Percentiles rank a stretch among this genome's conserved stretches.
Evolutionary conservation across 2,329 filamentous ascomycete genomes (phyloP).

Genomic region (Diaporthe citrichinensis): DNA sequence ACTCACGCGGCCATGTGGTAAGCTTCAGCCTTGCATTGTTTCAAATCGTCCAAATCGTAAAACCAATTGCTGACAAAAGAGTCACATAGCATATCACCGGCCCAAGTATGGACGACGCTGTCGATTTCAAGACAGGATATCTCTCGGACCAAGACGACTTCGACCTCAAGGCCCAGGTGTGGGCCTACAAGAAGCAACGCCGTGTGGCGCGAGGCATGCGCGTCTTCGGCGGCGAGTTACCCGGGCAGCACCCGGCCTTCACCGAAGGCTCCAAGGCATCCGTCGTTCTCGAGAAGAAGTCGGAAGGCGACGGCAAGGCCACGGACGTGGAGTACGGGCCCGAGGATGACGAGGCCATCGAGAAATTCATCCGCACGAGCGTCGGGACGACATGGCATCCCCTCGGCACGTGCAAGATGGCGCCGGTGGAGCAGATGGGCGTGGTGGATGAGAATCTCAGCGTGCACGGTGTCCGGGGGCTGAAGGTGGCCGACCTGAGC

Average conservation of each 20-base stretch:
- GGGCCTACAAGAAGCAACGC: conserved; percentile 74
- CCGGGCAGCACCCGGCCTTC: conserved; percentile 60
- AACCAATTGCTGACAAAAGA: not conserved
- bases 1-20: not conserved
- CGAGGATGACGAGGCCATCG: conserved; percentile 64
- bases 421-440: conserved; percentile 54
- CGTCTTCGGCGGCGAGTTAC: conserved; percentile 63
- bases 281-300: conserved; percentile 46
- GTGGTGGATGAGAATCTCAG: conserved; percentile 59
- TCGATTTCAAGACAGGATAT: not conserved
- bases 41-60: not conserved
- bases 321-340: conserved; percentile 54
- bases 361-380: conserved; percentile 56
- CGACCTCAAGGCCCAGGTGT: conserved; percentile 64
- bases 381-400: conserved; percentile 59
- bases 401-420: conserved; percentile 62
- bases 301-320: not conserved
- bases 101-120: not conserved
- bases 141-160: not conserved
- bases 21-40: not conserved
- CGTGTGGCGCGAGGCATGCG: conserved; percentile 70
- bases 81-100: not conserved
- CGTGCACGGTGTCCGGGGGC: conserved; percentile 57
- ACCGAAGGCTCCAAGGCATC: conserved; percentile 58
- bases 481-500: conserved; percentile 58